Conservation (phyloP, 306 rosid genomes). For the Fragaria nilgerrensis region DNA sequence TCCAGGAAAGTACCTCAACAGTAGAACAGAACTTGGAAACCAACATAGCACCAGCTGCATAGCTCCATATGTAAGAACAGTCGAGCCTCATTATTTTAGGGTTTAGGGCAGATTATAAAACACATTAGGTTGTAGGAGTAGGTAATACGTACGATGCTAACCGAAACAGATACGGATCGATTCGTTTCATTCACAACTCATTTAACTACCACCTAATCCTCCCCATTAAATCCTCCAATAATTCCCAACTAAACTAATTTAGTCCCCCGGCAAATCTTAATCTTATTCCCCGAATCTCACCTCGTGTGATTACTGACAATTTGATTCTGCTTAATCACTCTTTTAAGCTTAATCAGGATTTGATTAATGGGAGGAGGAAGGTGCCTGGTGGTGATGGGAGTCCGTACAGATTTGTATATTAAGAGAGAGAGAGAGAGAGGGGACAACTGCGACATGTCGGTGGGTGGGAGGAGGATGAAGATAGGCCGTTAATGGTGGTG, state of each 20-base stretch:
- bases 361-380: not conserved
- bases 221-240: slow-evolving; percentile 17
- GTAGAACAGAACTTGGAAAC: not conserved
- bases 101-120: not conserved
- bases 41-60: not conserved
- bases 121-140: slow-evolving; percentile 19
- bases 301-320: slow-evolving; percentile 10
- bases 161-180: slow-evolving; percentile 47
- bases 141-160: slow-evolving; percentile 59
- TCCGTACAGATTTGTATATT: slow-evolving; percentile 10
- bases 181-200: slow-evolving; percentile 14
- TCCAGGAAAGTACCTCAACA: too few relatives aligned
- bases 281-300: not conserved
- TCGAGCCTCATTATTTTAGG: not conserved
- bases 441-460: slow-evolving; percentile 25
- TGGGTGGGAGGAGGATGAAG: slow-evolving; percentile 23
- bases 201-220: slow-evolving; percentile 25
- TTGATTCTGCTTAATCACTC: not conserved
- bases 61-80: slow-evolving; percentile 1
- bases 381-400: not conserved
- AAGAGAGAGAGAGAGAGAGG: not conserved
- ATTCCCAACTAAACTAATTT: not conserved
- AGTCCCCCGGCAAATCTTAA: not conserved
- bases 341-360: not conserved
- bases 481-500: slow-evolving; percentile 48